phyloP scores from a whole-genome alignment of 306 rosid genomes.

The Dalbergia cochinchinensis region DNA sequence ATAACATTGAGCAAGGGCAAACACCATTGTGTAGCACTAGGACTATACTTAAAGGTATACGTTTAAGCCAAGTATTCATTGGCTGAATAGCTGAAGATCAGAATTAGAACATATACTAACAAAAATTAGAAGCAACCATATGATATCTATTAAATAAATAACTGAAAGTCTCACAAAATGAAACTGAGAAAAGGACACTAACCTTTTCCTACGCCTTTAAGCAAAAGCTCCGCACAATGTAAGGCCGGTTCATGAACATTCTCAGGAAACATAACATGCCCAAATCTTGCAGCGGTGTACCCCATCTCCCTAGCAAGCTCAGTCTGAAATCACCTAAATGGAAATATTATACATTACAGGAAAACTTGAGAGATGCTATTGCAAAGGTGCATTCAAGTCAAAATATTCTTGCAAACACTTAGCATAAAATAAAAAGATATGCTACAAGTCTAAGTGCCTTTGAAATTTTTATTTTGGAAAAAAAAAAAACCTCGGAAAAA shows the following conservation, averaged over 20 bases:
- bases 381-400: constrained; percentile 20
- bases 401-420: constrained; percentile 36
- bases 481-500: background rate
- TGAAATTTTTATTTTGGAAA: too few relatives aligned
- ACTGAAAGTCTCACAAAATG: constrained; percentile 8
- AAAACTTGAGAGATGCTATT: constrained; percentile 57
- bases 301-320: constrained; percentile 98
- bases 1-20: constrained; percentile 33
- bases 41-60: constrained; percentile 35
- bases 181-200: constrained; percentile 32
- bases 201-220: constrained; percentile 94
- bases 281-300: constrained; percentile 91
- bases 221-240: constrained; percentile 91
- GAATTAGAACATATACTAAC: constrained; percentile 35
- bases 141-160: background rate
- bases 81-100: constrained; percentile 37
- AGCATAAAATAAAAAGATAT: constrained; percentile 8
- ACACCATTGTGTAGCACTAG: constrained; percentile 25
- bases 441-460: background rate
- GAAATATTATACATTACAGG: constrained; percentile 55
- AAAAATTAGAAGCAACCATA: constrained; percentile 16
- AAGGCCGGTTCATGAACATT: constrained; percentile 93
- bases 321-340: constrained; percentile 90
- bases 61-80: constrained; percentile 31
- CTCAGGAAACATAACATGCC: constrained; percentile 99